phyloP scores from a whole-genome alignment of 73 alveolate genomes.

The Tetrahymena elliotti region DNA sequence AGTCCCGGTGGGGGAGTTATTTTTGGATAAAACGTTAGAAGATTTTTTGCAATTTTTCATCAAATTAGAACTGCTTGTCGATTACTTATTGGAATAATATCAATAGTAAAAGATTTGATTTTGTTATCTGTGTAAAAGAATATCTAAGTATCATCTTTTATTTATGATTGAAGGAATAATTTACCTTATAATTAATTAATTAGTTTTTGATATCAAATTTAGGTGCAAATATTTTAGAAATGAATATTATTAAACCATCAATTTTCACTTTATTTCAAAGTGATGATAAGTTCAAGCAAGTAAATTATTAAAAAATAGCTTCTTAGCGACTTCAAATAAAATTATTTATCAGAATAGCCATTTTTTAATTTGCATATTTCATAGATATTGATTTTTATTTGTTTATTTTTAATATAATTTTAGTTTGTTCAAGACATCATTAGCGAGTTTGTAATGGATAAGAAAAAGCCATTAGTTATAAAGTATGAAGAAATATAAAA shows the following conservation, averaged over 20 bases:
- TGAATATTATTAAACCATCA: not conserved
- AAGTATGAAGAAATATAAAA: not conserved
- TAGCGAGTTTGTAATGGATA: not conserved
- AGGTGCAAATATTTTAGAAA: not conserved
- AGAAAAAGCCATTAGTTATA: not conserved
- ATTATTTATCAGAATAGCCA: not conserved
- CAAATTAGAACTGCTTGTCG: not conserved
- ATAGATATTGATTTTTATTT: too few species aligned
- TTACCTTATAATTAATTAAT: not conserved
- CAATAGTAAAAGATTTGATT: not conserved
- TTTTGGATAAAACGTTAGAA: not conserved
- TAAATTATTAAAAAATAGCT: not conserved
- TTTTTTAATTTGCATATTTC: not conserved
- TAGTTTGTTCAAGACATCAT: not conserved
- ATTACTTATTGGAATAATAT: not conserved
- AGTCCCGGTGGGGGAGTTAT: constrained; percentile 1
- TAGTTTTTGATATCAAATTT: not conserved
- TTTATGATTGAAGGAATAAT: not conserved
- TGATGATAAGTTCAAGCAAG: not conserved
- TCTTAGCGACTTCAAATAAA: not conserved
- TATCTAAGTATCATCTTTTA: not conserved
- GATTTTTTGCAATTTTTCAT: too few species aligned
- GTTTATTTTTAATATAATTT: too few species aligned
- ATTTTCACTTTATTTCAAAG: not conserved
- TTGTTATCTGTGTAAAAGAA: not conserved